These are phyloP conservation scores for Lactifluus rugatus DNA, from an alignment of 768 basidiomycete species.

Conservation along the genomic window DNA sequence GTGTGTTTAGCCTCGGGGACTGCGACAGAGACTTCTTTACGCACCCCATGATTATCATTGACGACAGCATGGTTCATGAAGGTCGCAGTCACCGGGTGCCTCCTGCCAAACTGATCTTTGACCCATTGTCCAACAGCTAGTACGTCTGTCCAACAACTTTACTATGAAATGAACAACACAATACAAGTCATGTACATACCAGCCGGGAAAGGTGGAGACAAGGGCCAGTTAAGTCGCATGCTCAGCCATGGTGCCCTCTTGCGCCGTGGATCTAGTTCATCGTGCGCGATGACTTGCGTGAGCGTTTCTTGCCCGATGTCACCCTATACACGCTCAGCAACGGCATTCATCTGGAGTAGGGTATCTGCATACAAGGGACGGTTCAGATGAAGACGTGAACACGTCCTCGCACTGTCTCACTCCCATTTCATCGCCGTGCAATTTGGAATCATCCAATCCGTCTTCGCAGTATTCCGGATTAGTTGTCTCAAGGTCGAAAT, in stretches of 20 bases:
- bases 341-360: constrained; percentile 2
- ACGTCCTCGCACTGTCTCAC: background rate
- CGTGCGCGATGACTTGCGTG: constrained; percentile 62
- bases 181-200: constrained; percentile 33
- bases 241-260: constrained; percentile 29
- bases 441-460: background rate
- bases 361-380: constrained; percentile 4
- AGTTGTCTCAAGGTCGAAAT: background rate
- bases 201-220: constrained; percentile 44
- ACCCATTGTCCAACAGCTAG: constrained; percentile 52
- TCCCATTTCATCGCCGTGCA: background rate
- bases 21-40: constrained; percentile 15
- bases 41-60: constrained; percentile 43
- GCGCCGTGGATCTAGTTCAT: constrained; percentile 53
- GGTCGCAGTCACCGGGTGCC: constrained; percentile 48
- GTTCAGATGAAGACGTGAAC: background rate
- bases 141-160: constrained; percentile 35
- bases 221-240: constrained; percentile 22
- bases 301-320: constrained; percentile 62
- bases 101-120: constrained; percentile 44
- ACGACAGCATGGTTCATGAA: constrained; percentile 68
- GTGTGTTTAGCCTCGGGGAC: constrained; percentile 36
- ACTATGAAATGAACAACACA: background rate
- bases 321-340: constrained; percentile 36
- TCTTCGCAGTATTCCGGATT: constrained; percentile 5